phyloP scores from a whole-genome alignment of 257 asterid species.

The Forsythia suspensa region DNA sequence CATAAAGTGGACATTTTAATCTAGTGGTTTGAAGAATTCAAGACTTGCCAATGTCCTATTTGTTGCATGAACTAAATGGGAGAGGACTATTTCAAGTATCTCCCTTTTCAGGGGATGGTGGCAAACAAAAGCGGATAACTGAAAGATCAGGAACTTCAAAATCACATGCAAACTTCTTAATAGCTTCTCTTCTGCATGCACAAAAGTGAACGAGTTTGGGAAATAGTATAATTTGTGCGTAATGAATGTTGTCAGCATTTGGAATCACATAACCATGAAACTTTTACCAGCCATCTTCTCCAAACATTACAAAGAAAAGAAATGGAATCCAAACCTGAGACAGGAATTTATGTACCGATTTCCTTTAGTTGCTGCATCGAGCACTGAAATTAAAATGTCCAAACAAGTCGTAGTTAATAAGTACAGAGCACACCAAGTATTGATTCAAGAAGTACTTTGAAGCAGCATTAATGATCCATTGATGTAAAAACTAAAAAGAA shows the following conservation, averaged over 20 bases:
- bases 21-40: background rate
- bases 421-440: conserved; percentile 2
- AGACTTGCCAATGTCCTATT: background rate
- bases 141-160: background rate
- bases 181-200: conserved; percentile 1
- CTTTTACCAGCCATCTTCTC: background rate
- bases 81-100: background rate
- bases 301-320: conserved; percentile 13
- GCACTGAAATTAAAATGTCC: conserved; percentile 55
- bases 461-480: background rate
- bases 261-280: no score
- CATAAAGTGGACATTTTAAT: background rate
- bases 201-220: background rate
- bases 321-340: conserved; percentile 59
- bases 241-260: no score
- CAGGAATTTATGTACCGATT: conserved; percentile 86
- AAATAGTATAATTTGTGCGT: background rate
- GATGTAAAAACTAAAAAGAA: background rate
- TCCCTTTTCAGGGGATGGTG: background rate
- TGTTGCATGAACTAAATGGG: background rate
- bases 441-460: background rate
- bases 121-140: background rate
- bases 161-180: conserved; percentile 6
- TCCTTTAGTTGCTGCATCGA: conserved; percentile 94
- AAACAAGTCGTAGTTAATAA: conserved; percentile 7